A percentile compares a stretch with the other conserved stretches of the same genome.
Conservation (phyloP, 108 stramenopile species). For the Cyclotella baltica region DNA sequence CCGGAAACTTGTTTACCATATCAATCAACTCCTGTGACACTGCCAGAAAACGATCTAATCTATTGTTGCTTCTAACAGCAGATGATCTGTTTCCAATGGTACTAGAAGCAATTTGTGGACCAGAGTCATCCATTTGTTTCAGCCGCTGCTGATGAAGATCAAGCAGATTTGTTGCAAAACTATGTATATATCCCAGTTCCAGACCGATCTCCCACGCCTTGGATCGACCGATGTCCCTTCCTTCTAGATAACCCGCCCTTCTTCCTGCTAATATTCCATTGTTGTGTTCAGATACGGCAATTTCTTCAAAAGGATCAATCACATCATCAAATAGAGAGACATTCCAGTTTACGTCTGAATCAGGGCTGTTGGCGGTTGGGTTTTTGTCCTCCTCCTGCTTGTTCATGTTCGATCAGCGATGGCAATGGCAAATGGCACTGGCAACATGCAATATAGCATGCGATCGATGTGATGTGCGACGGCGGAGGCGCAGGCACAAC, state of each 20-base stretch:
- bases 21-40: constrained; percentile 23
- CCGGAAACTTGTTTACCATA: constrained; percentile 38
- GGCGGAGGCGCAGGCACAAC: too few relatives aligned
- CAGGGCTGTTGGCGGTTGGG: neutral
- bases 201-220: constrained; percentile 55
- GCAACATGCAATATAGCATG: too few relatives aligned
- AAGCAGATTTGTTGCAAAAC: constrained; percentile 23
- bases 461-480: too few relatives aligned
- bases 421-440: too few relatives aligned
- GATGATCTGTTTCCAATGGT: neutral
- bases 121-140: neutral
- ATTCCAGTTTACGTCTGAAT: neutral
- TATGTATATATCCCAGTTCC: constrained; percentile 41
- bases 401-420: too few relatives aligned
- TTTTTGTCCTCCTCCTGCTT: neutral
- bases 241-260: constrained; percentile 21
- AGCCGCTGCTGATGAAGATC: constrained; percentile 2
- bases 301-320: constrained; percentile 43
- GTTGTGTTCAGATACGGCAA: constrained; percentile 20
- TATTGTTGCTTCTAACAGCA: neutral
- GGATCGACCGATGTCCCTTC: constrained; percentile 33
- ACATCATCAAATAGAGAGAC: constrained; percentile 19
- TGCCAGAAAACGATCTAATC: constrained; percentile 35
- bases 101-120: neutral
- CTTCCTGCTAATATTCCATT: constrained; percentile 22